Conservation (phyloP, 208 protist genomes). For the Eutreptiella sp. region DNA sequence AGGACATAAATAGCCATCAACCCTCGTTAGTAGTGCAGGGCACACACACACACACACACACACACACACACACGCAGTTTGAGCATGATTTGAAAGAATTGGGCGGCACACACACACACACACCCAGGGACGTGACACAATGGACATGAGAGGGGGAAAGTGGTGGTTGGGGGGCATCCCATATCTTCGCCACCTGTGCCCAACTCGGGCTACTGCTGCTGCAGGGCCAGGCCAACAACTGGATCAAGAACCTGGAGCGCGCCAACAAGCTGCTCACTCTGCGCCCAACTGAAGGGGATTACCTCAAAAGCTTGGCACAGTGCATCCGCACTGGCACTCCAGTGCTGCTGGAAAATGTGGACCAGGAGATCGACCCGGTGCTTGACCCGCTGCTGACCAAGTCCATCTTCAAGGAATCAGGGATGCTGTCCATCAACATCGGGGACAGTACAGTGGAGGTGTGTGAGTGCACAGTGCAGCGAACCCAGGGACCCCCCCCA, state of each 20-base stretch:
- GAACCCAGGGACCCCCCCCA: too few species aligned
- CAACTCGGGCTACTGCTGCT: constrained; percentile 20
- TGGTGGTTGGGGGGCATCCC: too few species aligned
- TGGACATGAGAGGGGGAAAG: too few species aligned
- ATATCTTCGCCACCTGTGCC: constrained; percentile 41
- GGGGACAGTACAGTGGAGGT: constrained; percentile 85
- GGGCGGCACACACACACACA: too few species aligned
- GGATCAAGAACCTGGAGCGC: constrained; percentile 83
- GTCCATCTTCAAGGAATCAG: constrained; percentile 79
- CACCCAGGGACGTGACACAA: too few species aligned
- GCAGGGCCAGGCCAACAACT: constrained; percentile 83
- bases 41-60: too few species aligned
- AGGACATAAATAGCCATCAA: too few species aligned
- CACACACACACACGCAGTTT: too few species aligned
- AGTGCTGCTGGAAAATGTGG: constrained; percentile 91
- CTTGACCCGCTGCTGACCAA: constrained; percentile 94
- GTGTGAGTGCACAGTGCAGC: constrained; percentile 32
- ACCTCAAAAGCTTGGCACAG: constrained; percentile 72
- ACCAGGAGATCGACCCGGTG: constrained; percentile 89
- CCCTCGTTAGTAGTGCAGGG: too few species aligned
- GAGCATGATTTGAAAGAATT: too few species aligned
- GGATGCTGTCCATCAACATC: constrained; percentile 79
- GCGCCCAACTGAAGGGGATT: constrained; percentile 67
- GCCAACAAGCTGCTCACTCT: constrained; percentile 68
- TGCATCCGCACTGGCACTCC: constrained; percentile 84